Percentiles rank a stretch among this genome's conserved stretches.
Conservation (phyloP, 2,329 filamentous ascomycete species). For the Fusarium sulawesiense region DNA sequence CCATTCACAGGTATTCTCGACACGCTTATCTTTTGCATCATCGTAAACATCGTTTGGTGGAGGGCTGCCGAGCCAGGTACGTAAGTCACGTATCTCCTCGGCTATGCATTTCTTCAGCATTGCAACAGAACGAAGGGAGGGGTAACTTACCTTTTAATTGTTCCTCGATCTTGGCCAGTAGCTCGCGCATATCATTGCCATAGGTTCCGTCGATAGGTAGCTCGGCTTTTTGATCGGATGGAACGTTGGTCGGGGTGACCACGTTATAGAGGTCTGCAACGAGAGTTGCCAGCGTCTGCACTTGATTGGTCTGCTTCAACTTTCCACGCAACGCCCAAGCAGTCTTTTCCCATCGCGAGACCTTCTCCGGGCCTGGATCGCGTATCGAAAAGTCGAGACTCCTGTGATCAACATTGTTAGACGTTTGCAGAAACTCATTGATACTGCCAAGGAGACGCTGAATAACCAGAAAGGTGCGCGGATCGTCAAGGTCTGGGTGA, state of each 20-base stretch:
- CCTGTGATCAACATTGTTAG: not conserved
- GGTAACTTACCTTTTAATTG: not conserved
- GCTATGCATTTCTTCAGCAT: rapidly evolving
- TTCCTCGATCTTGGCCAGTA: not conserved
- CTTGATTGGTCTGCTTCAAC: not conserved
- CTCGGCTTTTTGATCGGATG: rapidly evolving
- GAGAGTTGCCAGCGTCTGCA: not conserved
- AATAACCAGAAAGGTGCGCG: rapidly evolving
- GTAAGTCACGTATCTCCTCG: not conserved
- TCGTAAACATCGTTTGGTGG: not conserved
- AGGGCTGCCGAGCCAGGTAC: rapidly evolving
- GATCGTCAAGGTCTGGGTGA: not conserved
- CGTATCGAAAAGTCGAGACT: rapidly evolving
- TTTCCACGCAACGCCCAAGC: not conserved
- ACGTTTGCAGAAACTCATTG: rapidly evolving
- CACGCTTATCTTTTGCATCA: not conserved
- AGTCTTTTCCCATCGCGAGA: not conserved
- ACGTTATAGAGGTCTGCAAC: not conserved
- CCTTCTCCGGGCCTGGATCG: not conserved
- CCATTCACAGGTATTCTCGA: not conserved
- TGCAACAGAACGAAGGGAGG: rapidly evolving
- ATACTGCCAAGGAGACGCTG: not conserved
- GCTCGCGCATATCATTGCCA: not conserved
- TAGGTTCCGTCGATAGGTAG: rapidly evolving
- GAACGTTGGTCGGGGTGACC: rapidly evolving